Conservation (phyloP, 441 rosid genomes). For the Viola pubescens region DNA sequence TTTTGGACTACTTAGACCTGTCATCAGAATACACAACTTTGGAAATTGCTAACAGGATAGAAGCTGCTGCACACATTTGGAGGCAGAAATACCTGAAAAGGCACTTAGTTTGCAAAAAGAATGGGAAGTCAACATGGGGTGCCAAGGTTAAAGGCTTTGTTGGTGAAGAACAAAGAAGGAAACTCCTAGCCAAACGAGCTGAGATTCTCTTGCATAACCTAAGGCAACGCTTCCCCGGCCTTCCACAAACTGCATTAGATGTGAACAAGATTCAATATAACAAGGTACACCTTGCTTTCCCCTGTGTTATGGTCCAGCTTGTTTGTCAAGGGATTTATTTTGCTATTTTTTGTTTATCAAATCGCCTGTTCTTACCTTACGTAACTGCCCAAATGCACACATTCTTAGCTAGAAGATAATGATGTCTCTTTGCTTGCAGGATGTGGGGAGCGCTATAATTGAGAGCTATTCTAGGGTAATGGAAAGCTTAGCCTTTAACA, state of each 20-base stretch:
- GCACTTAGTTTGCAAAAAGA: slow-evolving; percentile 28
- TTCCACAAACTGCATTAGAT: slow-evolving; percentile 82
- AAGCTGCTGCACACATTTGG: slow-evolving; percentile 85
- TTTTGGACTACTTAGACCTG: slow-evolving; percentile 74
- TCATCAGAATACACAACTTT: slow-evolving; percentile 72
- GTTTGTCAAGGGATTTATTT: neutral
- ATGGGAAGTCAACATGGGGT: slow-evolving; percentile 56
- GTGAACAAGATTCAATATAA: slow-evolving; percentile 83
- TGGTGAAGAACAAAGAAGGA: slow-evolving; percentile 44
- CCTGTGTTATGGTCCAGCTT: neutral
- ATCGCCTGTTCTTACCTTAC: neutral
- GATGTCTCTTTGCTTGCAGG: slow-evolving; percentile 34
- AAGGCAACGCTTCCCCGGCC: slow-evolving; percentile 75
- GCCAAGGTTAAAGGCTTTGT: slow-evolving; percentile 76
- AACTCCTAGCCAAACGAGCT: slow-evolving; percentile 61
- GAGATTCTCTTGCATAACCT: slow-evolving; percentile 58
- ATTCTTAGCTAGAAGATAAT: neutral
- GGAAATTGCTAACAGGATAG: slow-evolving; percentile 67
- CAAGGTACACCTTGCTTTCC: slow-evolving; percentile 38
- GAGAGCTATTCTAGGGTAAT: slow-evolving; percentile 92
- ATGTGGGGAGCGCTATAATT: slow-evolving; percentile 78
- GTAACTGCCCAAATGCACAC: neutral
- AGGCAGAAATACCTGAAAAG: slow-evolving; percentile 47
- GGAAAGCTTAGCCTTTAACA: slow-evolving; percentile 87
- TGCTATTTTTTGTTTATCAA: no score